Conservation (phyloP, 441 rosid species). For the Erodium moschatum region DNA sequence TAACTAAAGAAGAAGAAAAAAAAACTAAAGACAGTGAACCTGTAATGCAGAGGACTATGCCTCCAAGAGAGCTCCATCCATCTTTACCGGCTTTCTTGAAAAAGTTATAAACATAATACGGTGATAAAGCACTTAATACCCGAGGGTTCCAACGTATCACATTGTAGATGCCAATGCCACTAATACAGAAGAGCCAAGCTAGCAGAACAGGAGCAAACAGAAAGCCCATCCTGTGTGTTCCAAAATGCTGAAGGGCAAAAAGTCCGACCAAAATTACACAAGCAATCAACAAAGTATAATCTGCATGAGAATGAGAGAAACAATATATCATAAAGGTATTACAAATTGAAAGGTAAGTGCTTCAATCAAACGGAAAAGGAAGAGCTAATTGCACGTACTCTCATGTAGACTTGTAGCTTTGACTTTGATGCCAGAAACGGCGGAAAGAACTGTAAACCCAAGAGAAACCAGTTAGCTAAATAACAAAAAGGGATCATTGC, state of each 20-base stretch:
- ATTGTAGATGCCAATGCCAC: slow-evolving; percentile 77
- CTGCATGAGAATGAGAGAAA: slow-evolving; percentile 34
- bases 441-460: slow-evolving; percentile 65
- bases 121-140: slow-evolving; percentile 80
- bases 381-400: slow-evolving; percentile 57
- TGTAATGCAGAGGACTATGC: slow-evolving; percentile 84
- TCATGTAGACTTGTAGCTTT: slow-evolving; percentile 72
- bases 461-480: not conserved
- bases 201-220: slow-evolving; percentile 77
- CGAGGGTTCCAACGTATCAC: slow-evolving; percentile 72
- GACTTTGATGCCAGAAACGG: slow-evolving; percentile 71
- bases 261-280: slow-evolving; percentile 88
- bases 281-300: slow-evolving; percentile 75
- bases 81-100: slow-evolving; percentile 73
- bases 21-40: slow-evolving; percentile 97
- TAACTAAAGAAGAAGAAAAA: slow-evolving; percentile 79
- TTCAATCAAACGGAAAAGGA: not conserved
- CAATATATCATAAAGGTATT: not conserved
- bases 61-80: slow-evolving; percentile 98
- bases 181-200: slow-evolving; percentile 79
- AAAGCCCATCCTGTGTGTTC: slow-evolving; percentile 82
- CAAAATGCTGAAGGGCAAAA: slow-evolving; percentile 89
- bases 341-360: not conserved
- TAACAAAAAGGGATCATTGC: too few relatives aligned
- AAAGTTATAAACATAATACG: slow-evolving; percentile 87